Evolutionary conservation across 805 yeast genomes (phyloP).

Genomic region (Starmerella stellata): DNA sequence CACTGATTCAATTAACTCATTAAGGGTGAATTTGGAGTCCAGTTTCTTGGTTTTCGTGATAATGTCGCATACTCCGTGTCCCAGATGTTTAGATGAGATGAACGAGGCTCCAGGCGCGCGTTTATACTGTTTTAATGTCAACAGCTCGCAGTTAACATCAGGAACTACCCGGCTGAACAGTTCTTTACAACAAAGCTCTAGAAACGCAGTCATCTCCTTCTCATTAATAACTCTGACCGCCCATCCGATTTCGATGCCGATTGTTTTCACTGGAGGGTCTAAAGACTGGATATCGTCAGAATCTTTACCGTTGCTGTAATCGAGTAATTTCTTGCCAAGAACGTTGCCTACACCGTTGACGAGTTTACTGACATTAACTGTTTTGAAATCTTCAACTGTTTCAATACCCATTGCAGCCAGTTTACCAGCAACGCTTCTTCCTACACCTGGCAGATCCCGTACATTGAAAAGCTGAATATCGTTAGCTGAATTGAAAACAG

Average conservation of each 20-base stretch:
- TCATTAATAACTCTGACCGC: constrained; percentile 58
- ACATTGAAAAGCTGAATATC: constrained; percentile 17
- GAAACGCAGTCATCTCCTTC: constrained; percentile 46
- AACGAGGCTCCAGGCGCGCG: constrained; percentile 52
- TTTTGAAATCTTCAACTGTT: constrained; percentile 27
- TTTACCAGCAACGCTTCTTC: constrained; percentile 28
- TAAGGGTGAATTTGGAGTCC: constrained; percentile 37
- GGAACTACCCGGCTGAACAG: constrained; percentile 36
- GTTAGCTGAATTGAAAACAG: constrained; percentile 23
- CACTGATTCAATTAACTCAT: constrained; percentile 40
- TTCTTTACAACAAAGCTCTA: constrained; percentile 41
- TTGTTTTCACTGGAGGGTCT: constrained; percentile 39
- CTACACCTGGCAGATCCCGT: constrained; percentile 29
- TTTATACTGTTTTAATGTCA: constrained; percentile 44
- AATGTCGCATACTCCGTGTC: constrained; percentile 66
- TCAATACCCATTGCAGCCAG: constrained; percentile 23
- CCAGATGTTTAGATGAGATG: constrained; percentile 61
- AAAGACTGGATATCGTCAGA: constrained; percentile 29
- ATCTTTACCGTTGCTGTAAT: constrained; percentile 53
- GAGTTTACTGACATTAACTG: constrained; percentile 24
- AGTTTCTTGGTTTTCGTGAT: constrained; percentile 39
- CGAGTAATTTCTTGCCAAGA: constrained; percentile 45
- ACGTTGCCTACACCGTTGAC: constrained; percentile 44
- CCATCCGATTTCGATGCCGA: constrained; percentile 80
- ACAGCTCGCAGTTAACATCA: constrained; percentile 18